Evolutionary conservation across 2,329 filamentous ascomycete species (phyloP).

Genomic region (Hortaea werneckii): DNA sequence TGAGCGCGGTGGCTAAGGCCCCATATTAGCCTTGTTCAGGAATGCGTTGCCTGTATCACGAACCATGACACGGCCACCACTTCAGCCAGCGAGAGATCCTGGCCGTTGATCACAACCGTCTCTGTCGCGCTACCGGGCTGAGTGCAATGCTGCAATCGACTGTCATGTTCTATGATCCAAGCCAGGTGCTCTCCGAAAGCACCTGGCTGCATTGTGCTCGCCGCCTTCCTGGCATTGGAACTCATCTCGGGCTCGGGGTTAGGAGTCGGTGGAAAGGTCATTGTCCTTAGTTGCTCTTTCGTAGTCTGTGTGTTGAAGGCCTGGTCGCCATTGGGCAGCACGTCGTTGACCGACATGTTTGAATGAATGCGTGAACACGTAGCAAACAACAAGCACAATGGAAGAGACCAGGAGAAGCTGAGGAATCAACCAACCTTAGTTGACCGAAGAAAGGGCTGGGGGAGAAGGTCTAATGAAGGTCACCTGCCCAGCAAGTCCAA

Average conservation of each 20-base stretch:
- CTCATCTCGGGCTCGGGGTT: neutral
- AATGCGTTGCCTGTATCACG: neutral
- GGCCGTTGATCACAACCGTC: neutral
- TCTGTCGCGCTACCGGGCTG: neutral
- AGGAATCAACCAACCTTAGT: no score
- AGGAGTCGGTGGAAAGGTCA: neutral
- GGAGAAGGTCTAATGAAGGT: no score
- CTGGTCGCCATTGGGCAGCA: no score
- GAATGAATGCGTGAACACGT: no score
- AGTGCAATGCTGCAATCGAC: neutral
- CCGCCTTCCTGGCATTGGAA: neutral
- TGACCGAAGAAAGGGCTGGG: no score
- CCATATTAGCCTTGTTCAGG: neutral
- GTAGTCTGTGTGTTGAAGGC: no score
- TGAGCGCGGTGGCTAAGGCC: neutral
- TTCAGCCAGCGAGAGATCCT: slow-evolving; percentile 4
- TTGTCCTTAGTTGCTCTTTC: no score
- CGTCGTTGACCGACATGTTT: no score
- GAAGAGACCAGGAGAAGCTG: no score
- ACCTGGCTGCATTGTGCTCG: neutral
- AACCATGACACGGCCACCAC: slow-evolving; percentile 1
- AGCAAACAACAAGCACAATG: no score
- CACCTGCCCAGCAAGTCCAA: no score
- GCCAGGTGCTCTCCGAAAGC: neutral
- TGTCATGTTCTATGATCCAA: neutral